Percentiles rank a stretch among this genome's conserved stretches.
Evolutionary conservation across 495 filamentous ascomycete species (phyloP).

Genomic region (Daldinia concentrica): DNA sequence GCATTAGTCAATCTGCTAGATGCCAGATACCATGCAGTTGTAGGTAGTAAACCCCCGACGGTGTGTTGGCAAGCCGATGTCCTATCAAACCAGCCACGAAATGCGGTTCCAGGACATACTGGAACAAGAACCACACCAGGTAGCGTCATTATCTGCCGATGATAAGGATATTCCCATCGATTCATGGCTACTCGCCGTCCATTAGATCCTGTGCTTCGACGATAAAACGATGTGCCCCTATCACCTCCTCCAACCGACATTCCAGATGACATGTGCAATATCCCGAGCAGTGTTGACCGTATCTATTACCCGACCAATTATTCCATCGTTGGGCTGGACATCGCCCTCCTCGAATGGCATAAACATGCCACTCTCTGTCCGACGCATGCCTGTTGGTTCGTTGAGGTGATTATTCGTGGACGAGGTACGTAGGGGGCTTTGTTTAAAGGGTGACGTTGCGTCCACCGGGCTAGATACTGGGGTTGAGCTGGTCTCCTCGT

Average conservation of each 20-base stretch:
- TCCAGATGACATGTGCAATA: slow-evolving; percentile 97
- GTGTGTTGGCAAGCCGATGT: slow-evolving; percentile 12
- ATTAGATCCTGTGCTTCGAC: neutral
- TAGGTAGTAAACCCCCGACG: neutral
- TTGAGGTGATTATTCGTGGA: slow-evolving; percentile 49
- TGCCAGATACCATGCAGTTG: slow-evolving; percentile 16
- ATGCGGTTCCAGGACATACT: neutral
- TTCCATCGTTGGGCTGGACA: slow-evolving; percentile 59
- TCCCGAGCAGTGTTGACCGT: slow-evolving; percentile 96
- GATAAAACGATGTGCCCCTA: neutral
- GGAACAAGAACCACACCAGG: neutral
- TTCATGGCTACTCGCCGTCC: neutral
- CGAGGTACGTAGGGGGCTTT: slow-evolving; percentile 48
- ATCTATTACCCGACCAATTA: slow-evolving; percentile 87
- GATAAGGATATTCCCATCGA: neutral
- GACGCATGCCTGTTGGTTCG: slow-evolving; percentile 66
- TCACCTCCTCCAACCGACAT: slow-evolving; percentile 91
- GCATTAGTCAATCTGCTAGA: slow-evolving; percentile 14
- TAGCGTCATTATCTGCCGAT: neutral
- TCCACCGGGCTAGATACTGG: slow-evolving; percentile 43
- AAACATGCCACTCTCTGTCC: slow-evolving; percentile 84
- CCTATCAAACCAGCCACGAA: neutral
- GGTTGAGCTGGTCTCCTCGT: slow-evolving; percentile 67
- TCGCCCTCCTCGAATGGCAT: slow-evolving; percentile 83
- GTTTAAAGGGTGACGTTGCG: slow-evolving; percentile 24